Evolutionary conservation across 495 filamentous ascomycete species (phyloP).

Genomic region (Aspergillus haitiensis): DNA sequence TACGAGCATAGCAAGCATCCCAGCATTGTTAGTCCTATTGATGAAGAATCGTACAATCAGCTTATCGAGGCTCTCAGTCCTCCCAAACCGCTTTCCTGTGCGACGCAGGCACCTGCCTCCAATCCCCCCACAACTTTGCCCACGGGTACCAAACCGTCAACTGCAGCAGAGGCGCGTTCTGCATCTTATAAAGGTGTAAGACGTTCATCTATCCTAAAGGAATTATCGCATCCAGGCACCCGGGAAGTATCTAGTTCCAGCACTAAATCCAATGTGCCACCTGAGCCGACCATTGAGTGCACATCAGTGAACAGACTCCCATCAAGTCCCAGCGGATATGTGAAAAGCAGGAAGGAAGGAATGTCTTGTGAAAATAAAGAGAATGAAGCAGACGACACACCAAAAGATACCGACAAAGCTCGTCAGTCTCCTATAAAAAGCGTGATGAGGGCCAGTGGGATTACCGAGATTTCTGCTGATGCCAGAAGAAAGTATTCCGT

Average conservation of each 20-base stretch:
- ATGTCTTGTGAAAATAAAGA: slow-evolving; percentile 25
- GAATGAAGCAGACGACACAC: slow-evolving; percentile 25
- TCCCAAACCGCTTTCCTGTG: slow-evolving; percentile 34
- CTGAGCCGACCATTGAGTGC: slow-evolving; percentile 15
- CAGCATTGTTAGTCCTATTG: slow-evolving; percentile 37
- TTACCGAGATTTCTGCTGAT: slow-evolving; percentile 24
- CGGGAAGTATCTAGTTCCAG: slow-evolving; percentile 40
- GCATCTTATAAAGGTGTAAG: slow-evolving; percentile 32
- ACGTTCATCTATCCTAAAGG: slow-evolving; percentile 26
- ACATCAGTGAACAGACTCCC: slow-evolving; percentile 26
- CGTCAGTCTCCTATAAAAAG: slow-evolving; percentile 22
- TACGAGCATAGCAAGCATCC: slow-evolving; percentile 48
- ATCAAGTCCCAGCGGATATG: slow-evolving; percentile 36
- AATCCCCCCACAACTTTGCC: slow-evolving; percentile 37
- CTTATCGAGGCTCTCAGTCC: slow-evolving; percentile 47
- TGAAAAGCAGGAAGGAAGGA: slow-evolving; percentile 48
- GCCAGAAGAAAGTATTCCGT: slow-evolving; percentile 22
- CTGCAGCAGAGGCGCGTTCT: slow-evolving; percentile 36
- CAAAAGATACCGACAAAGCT: slow-evolving; percentile 21
- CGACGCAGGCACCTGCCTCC: slow-evolving; percentile 44
- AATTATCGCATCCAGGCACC: slow-evolving; percentile 29
- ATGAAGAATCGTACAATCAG: slow-evolving; percentile 41
- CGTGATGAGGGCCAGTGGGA: slow-evolving; percentile 25
- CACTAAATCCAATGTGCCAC: slow-evolving; percentile 25
- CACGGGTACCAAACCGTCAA: slow-evolving; percentile 30